phyloP scores from a whole-genome alignment of 805 yeast species.

The Peterozyma xylosa region DNA sequence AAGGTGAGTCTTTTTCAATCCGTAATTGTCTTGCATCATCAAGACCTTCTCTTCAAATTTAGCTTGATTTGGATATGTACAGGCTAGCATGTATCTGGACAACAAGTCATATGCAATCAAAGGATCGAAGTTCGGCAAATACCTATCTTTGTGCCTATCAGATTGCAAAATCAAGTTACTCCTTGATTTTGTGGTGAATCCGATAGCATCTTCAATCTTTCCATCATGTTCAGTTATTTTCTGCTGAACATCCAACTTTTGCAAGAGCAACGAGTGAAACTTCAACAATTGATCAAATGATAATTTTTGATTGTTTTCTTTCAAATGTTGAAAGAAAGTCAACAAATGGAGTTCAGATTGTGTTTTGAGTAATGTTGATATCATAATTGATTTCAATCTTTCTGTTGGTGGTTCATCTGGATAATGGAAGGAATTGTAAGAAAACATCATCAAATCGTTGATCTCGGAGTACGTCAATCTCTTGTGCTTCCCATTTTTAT shows the following conservation, averaged over 20 bases:
- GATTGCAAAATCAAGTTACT: neutral
- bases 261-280: neutral
- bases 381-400: neutral
- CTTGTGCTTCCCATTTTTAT: neutral
- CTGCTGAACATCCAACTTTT: neutral
- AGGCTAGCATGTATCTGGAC: no score
- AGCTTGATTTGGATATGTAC: no score
- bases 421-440: neutral
- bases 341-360: conserved; percentile 1
- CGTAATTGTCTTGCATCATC: no score
- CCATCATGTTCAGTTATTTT: neutral
- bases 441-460: neutral
- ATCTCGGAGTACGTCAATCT: neutral
- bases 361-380: conserved; percentile 4
- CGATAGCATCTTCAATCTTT: neutral
- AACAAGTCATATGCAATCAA: no score
- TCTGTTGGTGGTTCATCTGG: neutral
- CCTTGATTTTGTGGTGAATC: neutral
- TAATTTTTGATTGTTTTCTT: neutral
- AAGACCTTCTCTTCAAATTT: no score
- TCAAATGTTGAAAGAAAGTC: conserved; percentile 1
- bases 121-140: neutral
- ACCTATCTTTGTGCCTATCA: neutral
- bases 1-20: neutral
- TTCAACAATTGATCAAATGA: conserved; percentile 1